A percentile compares a stretch with the other conserved stretches of the same genome.
Evolutionary conservation across 306 rosid genomes (phyloP).

Genomic region (Pterocarpus santalinus): DNA sequence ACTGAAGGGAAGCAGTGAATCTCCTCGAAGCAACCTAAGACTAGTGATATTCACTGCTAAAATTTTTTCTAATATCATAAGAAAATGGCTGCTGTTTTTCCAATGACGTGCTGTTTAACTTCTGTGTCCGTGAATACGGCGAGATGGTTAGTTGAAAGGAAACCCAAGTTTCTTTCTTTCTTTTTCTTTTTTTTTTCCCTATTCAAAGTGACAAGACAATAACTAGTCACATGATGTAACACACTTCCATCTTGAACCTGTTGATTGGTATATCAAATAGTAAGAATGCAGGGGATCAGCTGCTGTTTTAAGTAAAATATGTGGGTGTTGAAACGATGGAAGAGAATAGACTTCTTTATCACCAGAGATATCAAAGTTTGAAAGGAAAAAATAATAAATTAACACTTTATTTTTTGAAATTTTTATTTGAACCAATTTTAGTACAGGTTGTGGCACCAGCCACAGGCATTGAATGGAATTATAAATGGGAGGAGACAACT

Average conservation of each 20-base stretch:
- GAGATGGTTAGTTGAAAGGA: slow-evolving; percentile 40
- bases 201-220: slow-evolving; percentile 49
- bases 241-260: slow-evolving; percentile 30
- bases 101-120: slow-evolving; percentile 38
- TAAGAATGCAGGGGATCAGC: slow-evolving; percentile 32
- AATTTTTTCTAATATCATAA: not conserved
- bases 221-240: slow-evolving; percentile 51
- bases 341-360: slow-evolving; percentile 21
- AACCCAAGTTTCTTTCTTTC: slow-evolving; percentile 18
- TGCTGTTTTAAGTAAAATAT: slow-evolving; percentile 46
- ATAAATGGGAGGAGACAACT: too few relatives aligned
- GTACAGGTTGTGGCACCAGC: not conserved
- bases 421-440: not conserved
- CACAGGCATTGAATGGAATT: not conserved
- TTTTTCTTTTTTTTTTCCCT: not conserved
- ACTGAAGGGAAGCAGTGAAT: slow-evolving; percentile 40
- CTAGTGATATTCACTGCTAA: slow-evolving; percentile 21
- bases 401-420: too few relatives aligned
- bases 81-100: slow-evolving; percentile 15
- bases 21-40: slow-evolving; percentile 33
- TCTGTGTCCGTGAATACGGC: slow-evolving; percentile 36
- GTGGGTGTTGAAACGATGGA: slow-evolving; percentile 42
- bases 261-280: slow-evolving; percentile 46
- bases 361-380: not conserved
- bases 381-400: not conserved